Evolutionary conservation across 148 eudicot species (phyloP), one percentile per base, ranked within the genome.

Genomic region (Simmondsia chinensis): DNA sequence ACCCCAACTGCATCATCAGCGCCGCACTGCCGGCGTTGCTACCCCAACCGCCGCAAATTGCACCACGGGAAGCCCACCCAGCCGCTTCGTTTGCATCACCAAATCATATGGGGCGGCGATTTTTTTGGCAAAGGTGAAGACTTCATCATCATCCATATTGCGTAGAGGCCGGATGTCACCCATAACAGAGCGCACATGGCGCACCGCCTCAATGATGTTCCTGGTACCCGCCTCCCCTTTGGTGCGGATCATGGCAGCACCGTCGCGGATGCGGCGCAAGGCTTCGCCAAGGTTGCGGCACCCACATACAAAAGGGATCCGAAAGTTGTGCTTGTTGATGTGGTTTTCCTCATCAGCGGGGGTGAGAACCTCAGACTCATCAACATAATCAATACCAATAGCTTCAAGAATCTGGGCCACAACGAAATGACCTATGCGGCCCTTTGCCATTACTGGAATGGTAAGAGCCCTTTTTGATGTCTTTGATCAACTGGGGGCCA

Each of bases 191-290:
- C 97, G 62, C 21, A 88, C 97, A 22, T 73, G 94, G 6, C 87
- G 62, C 4, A 83, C 94, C 0, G 97, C 87, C 60, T 88, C 85
- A 4, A 78, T 54, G 1, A 78, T 58, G 28, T 78, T 81, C 0
- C 97, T 94, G 1, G 97, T 88, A 0, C 97, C 97, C 2, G 97
- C 97, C 43, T 88, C 97, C 0, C 94, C 97, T 57, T 88, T 88
- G 41, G 97, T 88, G 2, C 97, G 63, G 10, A 88, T 88, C 97
- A 87, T 87, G 7, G 96, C 96, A 1, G 96, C 94, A 0, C 96
- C 96, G 43, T 87, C 96, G 0, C 94, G 72, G 33, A 87, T 65
- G 11, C 96, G 69, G 3, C 96, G 64, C 0, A 87, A 69, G 0
- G 96, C 94, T 57, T 87, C 96, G 3, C 94, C 96, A 19, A 87